Conservation (phyloP, 345 rosid species). For the Lumnitzera racemosa region DNA sequence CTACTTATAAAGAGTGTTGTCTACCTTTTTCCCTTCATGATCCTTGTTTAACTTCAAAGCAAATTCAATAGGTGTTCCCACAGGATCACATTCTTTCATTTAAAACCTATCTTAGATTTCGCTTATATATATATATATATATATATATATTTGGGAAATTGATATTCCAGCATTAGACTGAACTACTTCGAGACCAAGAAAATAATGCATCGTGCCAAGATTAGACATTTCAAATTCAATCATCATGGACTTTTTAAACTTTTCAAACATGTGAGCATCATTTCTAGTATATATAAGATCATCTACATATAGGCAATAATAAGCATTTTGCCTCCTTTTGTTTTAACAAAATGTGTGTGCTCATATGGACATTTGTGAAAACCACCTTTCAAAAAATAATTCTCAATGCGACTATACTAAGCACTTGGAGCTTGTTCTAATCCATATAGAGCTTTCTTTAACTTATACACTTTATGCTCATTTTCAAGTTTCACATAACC, state of each 20-base stretch:
- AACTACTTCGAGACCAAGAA: conserved; percentile 5
- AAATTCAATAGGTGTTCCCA: too few species aligned
- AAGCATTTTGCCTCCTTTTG: too few species aligned
- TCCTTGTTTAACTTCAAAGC: too few species aligned
- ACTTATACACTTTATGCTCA: not conserved
- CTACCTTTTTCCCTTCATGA: too few species aligned
- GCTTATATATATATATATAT: not conserved
- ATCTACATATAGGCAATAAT: too few species aligned
- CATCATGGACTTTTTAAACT: too few species aligned
- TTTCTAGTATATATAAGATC: too few species aligned
- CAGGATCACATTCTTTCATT: too few species aligned
- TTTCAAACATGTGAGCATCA: too few species aligned
- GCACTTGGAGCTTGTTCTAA: conserved; percentile 1
- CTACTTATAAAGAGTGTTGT: too few species aligned
- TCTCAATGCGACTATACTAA: not conserved
- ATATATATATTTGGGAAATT: not conserved
- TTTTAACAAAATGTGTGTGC: not conserved
- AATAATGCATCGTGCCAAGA: conserved; percentile 4
- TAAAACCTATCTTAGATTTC: not conserved
- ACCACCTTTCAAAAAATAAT: not conserved
- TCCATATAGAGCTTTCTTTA: conserved; percentile 5
- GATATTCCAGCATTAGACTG: not conserved
- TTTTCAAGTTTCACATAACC: not conserved
- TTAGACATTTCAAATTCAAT: conserved; percentile 3
- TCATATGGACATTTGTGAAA: not conserved